These are phyloP conservation scores for Xerocomus nothofagi DNA, from an alignment of 1,284 basidiomycete genomes.

Conservation along the genomic window DNA sequence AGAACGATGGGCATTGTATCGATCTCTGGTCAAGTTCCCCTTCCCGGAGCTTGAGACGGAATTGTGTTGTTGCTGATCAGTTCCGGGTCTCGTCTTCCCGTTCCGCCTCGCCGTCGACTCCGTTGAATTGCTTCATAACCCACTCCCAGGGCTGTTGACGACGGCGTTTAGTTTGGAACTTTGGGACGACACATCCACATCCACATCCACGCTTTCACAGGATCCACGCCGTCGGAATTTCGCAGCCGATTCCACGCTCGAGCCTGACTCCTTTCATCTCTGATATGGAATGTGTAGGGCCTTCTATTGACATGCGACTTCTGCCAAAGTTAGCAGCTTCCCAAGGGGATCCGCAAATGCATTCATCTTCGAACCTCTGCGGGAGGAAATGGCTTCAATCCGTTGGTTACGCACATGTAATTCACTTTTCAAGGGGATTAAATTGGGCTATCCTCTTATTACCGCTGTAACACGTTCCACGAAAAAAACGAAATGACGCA, in stretches of 20 bases:
- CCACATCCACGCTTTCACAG: constrained; percentile 6
- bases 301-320: constrained; percentile 6
- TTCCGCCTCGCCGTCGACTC: constrained; percentile 1
- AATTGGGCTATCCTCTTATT: constrained; percentile 15
- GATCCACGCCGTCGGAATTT: constrained; percentile 12
- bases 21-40: not conserved
- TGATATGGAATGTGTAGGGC: constrained; percentile 6
- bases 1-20: not conserved
- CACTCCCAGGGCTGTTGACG: constrained; percentile 1
- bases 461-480: constrained; percentile 14
- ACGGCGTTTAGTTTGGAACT: constrained; percentile 23
- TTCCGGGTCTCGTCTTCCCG: constrained; percentile 10
- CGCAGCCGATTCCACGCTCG: constrained; percentile 20
- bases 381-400: constrained; percentile 7
- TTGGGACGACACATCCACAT: constrained; percentile 1
- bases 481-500: constrained; percentile 3
- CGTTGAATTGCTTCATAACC: constrained; percentile 10
- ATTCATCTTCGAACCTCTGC: constrained; percentile 5
- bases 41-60: not conserved
- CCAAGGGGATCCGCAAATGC: constrained; percentile 23
- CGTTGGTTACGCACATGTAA: constrained; percentile 8
- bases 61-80: not conserved
- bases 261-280: constrained; percentile 24
- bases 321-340: constrained; percentile 15
- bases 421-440: constrained; percentile 1